Conservation (phyloP, 139 green algal genomes). For the Edaphochlamys debaryana region DNA sequence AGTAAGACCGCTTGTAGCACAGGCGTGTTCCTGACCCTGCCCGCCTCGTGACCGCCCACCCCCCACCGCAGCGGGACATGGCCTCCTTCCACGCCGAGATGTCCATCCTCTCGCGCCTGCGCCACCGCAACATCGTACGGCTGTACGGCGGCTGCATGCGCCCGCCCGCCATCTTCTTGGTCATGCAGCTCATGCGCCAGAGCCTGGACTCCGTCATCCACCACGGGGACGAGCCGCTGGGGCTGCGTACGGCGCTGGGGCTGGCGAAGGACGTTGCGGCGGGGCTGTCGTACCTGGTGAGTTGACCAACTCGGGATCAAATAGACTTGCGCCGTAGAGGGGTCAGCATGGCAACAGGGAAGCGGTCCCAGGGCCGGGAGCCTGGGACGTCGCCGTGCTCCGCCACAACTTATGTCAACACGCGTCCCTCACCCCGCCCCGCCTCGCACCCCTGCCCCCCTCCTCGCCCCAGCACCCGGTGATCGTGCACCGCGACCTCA, state of each 20-base stretch:
- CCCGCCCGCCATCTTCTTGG: slow-evolving; percentile 56
- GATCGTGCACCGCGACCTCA: slow-evolving; percentile 39
- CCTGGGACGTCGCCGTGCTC: too few species aligned
- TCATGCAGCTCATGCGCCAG: slow-evolving; percentile 60
- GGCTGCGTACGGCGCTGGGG: slow-evolving; percentile 68
- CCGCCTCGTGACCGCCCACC: too few species aligned
- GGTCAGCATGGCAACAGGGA: too few species aligned
- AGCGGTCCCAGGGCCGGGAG: too few species aligned
- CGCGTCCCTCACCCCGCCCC: too few species aligned
- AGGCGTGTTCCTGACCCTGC: too few species aligned
- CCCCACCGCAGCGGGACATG: slow-evolving; percentile 28
- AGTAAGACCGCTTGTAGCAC: too few species aligned
- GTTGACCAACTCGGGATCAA: too few species aligned
- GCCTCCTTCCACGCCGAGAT: slow-evolving; percentile 49
- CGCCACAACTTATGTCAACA: too few species aligned
- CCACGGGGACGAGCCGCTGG: slow-evolving; percentile 58
- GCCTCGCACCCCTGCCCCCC: too few species aligned
- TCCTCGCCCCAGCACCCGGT: not conserved
- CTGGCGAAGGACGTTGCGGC: slow-evolving; percentile 49
- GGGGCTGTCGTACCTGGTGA: slow-evolving; percentile 20
- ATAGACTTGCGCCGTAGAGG: too few species aligned
- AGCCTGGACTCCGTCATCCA: slow-evolving; percentile 76
- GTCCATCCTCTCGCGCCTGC: slow-evolving; percentile 57
- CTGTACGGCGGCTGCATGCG: slow-evolving; percentile 57
- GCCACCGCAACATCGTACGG: slow-evolving; percentile 69